Percentiles rank a stretch among this genome's conserved stretches.
Evolutionary conservation across 2,329 filamentous ascomycete genomes (phyloP).

Genomic region (Aurifilum marmelostoma): DNA sequence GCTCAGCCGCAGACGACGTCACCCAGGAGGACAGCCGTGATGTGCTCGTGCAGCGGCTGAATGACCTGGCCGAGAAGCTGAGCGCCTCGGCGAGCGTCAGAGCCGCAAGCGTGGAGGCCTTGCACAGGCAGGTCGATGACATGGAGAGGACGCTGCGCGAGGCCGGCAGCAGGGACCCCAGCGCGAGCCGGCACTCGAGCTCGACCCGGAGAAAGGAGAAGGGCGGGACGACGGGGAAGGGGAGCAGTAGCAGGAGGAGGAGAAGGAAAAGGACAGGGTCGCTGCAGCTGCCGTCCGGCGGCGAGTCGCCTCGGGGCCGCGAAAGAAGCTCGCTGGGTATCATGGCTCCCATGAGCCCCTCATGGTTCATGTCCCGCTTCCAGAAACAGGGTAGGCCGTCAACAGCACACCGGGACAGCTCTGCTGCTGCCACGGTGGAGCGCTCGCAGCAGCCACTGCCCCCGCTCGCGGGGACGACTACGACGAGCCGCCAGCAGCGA

Average conservation of each 20-base stretch:
- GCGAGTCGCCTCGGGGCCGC: background rate
- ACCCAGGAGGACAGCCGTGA: constrained; percentile 46
- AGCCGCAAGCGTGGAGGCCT: constrained; percentile 38
- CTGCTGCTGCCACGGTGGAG: background rate
- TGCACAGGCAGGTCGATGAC: constrained; percentile 48
- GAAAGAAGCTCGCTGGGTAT: constrained; percentile 20
- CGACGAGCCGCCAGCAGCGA: background rate
- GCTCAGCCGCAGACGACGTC: constrained; percentile 33
- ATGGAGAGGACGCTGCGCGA: constrained; percentile 42
- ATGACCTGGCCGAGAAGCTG: constrained; percentile 44
- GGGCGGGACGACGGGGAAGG: background rate
- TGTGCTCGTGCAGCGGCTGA: constrained; percentile 50
- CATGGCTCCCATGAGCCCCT: constrained; percentile 28
- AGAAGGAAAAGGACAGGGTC: background rate
- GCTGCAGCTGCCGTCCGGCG: constrained; percentile 10
- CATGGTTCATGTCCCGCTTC: constrained; percentile 28
- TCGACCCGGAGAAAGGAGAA: background rate
- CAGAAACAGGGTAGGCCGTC: constrained; percentile 23
- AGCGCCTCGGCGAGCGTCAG: constrained; percentile 34
- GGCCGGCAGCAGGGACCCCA: constrained; percentile 7
- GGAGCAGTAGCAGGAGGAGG: background rate
- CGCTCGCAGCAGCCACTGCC: background rate
- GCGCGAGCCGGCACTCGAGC: constrained; percentile 5
- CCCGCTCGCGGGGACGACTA: background rate
- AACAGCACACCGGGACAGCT: background rate